Conservation (phyloP, 2,329 filamentous ascomycete genomes). For the Fusarium solani-melongenae region DNA sequence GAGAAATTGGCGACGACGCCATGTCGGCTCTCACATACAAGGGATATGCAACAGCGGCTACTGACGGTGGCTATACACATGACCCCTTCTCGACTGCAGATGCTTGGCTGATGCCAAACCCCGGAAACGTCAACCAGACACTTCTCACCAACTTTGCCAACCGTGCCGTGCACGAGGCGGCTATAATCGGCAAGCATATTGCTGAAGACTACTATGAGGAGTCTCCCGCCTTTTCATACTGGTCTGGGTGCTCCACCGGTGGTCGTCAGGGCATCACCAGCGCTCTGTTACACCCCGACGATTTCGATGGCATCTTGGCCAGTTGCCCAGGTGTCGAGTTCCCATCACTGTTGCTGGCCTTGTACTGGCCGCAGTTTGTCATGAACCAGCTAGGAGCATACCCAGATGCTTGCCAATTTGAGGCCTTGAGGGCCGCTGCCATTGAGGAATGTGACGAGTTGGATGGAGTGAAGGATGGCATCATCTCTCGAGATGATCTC, state of each 20-base stretch:
- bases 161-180: background rate
- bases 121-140: background rate
- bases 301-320: conserved; percentile 4
- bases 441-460: conserved; percentile 1
- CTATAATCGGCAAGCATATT: background rate
- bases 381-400: conserved; percentile 2
- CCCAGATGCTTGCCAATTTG: conserved; percentile 2
- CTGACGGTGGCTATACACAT: background rate
- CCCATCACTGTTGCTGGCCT: background rate
- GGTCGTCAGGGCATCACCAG: conserved; percentile 3
- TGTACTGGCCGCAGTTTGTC: conserved; percentile 10
- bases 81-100: background rate
- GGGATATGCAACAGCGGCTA: conserved; percentile 1
- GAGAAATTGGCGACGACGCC: background rate
- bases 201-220: background rate
- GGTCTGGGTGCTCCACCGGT: conserved; percentile 12
- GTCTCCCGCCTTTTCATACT: background rate
- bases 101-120: background rate
- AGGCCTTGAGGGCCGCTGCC: background rate
- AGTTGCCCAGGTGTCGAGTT: background rate
- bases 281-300: background rate
- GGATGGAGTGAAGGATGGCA: conserved; percentile 1
- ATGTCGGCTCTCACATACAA: background rate
- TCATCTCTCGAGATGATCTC: background rate
- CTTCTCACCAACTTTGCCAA: conserved; percentile 1